Evolutionary conservation across 2,329 filamentous ascomycete genomes (phyloP).

Genomic region (Colletotrichum sp.): DNA sequence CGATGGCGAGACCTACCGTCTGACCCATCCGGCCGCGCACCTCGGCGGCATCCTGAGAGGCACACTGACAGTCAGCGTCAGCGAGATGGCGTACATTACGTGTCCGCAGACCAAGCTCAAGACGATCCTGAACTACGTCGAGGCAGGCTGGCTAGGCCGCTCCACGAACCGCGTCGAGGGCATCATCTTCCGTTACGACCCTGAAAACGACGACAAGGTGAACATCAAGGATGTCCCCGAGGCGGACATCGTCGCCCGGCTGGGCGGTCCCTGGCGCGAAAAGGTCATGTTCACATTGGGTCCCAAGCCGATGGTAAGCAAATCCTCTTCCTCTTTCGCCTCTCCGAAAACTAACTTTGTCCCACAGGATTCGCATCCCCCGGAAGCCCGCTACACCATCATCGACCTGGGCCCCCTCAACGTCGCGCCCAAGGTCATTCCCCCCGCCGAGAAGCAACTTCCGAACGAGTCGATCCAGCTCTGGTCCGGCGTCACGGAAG

Average conservation of each 20-base stretch:
- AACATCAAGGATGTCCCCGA: slow-evolving; percentile 87
- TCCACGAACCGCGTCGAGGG: slow-evolving; percentile 92
- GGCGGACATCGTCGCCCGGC: slow-evolving; percentile 79
- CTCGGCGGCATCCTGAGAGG: slow-evolving; percentile 87
- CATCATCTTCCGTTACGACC: slow-evolving; percentile 88
- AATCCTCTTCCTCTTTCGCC: background rate
- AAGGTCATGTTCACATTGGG: slow-evolving; percentile 67
- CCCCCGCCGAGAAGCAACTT: slow-evolving; percentile 78
- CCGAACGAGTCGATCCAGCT: slow-evolving; percentile 88
- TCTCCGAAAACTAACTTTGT: slow-evolving; percentile 6
- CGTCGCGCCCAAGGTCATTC: slow-evolving; percentile 79
- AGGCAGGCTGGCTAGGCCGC: slow-evolving; percentile 93
- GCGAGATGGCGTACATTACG: slow-evolving; percentile 86
- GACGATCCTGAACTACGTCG: slow-evolving; percentile 88
- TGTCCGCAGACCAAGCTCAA: slow-evolving; percentile 92
- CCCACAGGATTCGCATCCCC: slow-evolving; percentile 47
- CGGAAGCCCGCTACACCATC: slow-evolving; percentile 72
- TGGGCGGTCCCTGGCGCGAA: slow-evolving; percentile 87
- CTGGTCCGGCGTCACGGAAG: slow-evolving; percentile 87
- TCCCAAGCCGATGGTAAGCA: slow-evolving; percentile 65
- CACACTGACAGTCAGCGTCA: slow-evolving; percentile 86
- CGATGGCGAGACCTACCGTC: slow-evolving; percentile 88
- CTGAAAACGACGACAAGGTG: slow-evolving; percentile 80
- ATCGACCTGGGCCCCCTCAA: slow-evolving; percentile 87
- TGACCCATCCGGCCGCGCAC: slow-evolving; percentile 93